phyloP scores from a whole-genome alignment of 2,329 filamentous ascomycete species.

The Fusarium algeriense region DNA sequence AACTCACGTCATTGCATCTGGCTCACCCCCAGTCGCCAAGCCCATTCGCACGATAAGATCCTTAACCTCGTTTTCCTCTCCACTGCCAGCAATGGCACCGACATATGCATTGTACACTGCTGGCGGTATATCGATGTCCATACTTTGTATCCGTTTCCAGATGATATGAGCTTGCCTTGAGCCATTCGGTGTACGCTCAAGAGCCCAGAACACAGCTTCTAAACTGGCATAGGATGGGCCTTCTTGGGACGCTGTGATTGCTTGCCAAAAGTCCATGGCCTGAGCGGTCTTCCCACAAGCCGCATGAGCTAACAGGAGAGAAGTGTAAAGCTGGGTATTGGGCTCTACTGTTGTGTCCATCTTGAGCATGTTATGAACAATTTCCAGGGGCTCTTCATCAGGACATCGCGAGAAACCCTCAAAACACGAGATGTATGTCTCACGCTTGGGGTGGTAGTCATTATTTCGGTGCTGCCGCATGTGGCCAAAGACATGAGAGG shows the following conservation, averaged over 20 bases:
- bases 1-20: conserved; percentile 79
- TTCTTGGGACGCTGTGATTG: conserved; percentile 85
- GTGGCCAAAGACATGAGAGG: conserved; percentile 86
- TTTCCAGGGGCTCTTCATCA: conserved; percentile 72
- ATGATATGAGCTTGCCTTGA: conserved; percentile 73
- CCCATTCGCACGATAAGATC: conserved; percentile 75
- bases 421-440: conserved; percentile 83
- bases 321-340: conserved; percentile 82
- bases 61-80: conserved; percentile 75
- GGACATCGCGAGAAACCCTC: conserved; percentile 75
- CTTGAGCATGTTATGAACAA: conserved; percentile 93
- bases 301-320: conserved; percentile 87
- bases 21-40: conserved; percentile 72
- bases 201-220: conserved; percentile 82
- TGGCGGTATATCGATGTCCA: conserved; percentile 83
- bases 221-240: conserved; percentile 87
- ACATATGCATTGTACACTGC: conserved; percentile 82
- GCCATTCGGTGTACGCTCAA: conserved; percentile 72
- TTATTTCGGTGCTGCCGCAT: conserved; percentile 84
- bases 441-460: conserved; percentile 73
- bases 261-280: conserved; percentile 84
- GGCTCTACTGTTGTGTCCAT: conserved; percentile 85
- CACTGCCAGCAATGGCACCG: conserved; percentile 80
- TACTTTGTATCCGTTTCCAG: conserved; percentile 76
- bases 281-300: conserved; percentile 73